Conservation (phyloP, 805 yeast species). For the Candida morakotiae region DNA sequence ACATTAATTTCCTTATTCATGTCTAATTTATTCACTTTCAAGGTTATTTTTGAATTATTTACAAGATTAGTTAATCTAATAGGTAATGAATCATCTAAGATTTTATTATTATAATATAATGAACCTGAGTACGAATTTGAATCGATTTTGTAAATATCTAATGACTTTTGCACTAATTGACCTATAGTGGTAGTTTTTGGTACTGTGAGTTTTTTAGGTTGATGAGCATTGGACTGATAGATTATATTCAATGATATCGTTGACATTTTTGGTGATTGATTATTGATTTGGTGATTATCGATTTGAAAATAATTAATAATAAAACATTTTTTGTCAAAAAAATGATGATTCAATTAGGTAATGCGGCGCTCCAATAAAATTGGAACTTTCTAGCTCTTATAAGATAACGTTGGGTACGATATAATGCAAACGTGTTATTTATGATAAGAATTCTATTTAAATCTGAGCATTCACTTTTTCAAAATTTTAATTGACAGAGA, state of each 20-base stretch:
- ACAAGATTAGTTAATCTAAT: constrained; percentile 27
- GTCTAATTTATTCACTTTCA: constrained; percentile 14
- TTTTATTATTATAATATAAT: constrained; percentile 24
- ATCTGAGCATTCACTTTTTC: too few species aligned
- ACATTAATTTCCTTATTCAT: constrained; percentile 12
- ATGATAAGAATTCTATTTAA: too few species aligned
- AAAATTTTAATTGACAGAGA: too few species aligned
- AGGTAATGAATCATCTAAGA: constrained; percentile 28
- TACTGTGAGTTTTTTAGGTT: constrained; percentile 25
- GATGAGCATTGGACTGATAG: constrained; percentile 12
- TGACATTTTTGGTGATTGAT: constrained; percentile 15
- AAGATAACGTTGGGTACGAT: too few species aligned
- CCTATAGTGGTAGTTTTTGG: constrained; percentile 21
- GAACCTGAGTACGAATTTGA: constrained; percentile 17
- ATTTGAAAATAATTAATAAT: too few species aligned
- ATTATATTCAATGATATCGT: constrained; percentile 22
- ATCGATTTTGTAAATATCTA: constrained; percentile 23
- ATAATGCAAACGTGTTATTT: too few species aligned
- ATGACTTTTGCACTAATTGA: constrained; percentile 19
- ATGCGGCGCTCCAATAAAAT: too few species aligned
- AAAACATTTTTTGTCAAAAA: too few species aligned
- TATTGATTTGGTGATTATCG: too few species aligned
- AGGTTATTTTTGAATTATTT: constrained; percentile 29
- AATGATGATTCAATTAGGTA: too few species aligned
- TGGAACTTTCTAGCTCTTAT: too few species aligned